Conservation (phyloP, 257 asterid species). For the Phtheirospermum japonicum region DNA sequence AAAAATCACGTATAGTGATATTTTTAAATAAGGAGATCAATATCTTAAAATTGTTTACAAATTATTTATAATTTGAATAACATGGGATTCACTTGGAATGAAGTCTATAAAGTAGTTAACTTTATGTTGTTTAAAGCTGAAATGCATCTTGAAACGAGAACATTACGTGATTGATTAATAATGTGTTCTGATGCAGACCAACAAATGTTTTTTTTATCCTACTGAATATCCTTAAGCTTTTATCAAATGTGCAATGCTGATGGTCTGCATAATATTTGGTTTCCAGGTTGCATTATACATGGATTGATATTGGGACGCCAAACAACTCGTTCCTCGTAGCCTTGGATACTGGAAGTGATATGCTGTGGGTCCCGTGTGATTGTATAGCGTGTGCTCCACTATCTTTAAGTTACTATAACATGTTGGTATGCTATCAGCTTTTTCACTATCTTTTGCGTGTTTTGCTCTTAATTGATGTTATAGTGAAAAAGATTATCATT, state of each 20-base stretch:
- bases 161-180: not conserved
- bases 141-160: constrained; percentile 13
- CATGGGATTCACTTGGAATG: constrained; percentile 3
- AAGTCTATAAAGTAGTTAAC: not conserved
- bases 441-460: too few species aligned
- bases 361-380: constrained; percentile 83
- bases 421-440: constrained; percentile 55
- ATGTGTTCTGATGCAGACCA: constrained; percentile 5
- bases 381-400: constrained; percentile 76
- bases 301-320: constrained; percentile 85
- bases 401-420: constrained; percentile 55
- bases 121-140: not conserved
- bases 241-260: constrained; percentile 4
- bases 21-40: too few species aligned
- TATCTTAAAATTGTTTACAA: too few species aligned
- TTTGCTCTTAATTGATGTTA: constrained; percentile 5
- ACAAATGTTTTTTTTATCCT: not conserved
- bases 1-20: too few species aligned
- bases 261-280: constrained; percentile 17
- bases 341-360: constrained; percentile 84
- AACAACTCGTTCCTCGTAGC: constrained; percentile 76
- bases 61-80: not conserved
- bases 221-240: not conserved
- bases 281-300: constrained; percentile 78
- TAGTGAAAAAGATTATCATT: not conserved